Conservation (phyloP, 805 yeast genomes). For the Suhomyces sp. region DNA sequence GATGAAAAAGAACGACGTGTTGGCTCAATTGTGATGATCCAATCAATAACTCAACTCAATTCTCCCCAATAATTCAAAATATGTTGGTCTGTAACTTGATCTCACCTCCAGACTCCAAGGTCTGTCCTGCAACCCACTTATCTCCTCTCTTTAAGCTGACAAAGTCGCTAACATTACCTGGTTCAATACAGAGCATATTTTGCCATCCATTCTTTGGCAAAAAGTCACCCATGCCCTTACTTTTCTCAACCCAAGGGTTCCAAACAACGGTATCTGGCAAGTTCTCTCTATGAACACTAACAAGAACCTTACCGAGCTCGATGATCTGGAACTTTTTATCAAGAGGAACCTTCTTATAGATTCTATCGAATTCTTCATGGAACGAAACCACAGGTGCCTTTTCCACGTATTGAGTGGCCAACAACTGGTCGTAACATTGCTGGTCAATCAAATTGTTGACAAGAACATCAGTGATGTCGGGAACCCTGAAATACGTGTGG, state of each 20-base stretch:
- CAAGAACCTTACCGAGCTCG: slow-evolving; percentile 67
- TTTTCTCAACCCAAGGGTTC: slow-evolving; percentile 93
- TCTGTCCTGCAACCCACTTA: slow-evolving; percentile 74
- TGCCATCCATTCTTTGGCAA: slow-evolving; percentile 80
- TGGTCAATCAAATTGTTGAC: slow-evolving; percentile 79
- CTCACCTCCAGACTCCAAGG: slow-evolving; percentile 54
- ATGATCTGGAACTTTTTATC: slow-evolving; percentile 64
- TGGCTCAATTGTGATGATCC: too few species aligned
- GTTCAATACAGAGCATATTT: slow-evolving; percentile 92
- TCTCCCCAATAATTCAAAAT: slow-evolving; percentile 14
- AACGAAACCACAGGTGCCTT: slow-evolving; percentile 74
- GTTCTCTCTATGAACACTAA: slow-evolving; percentile 63
- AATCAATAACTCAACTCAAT: too few species aligned
- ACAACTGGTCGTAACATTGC: slow-evolving; percentile 71
- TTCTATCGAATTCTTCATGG: slow-evolving; percentile 79
- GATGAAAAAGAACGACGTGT: too few species aligned
- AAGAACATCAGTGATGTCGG: slow-evolving; percentile 73
- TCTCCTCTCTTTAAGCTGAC: slow-evolving; percentile 65
- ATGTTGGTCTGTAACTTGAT: slow-evolving; percentile 58
- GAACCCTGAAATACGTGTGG: slow-evolving; percentile 81
- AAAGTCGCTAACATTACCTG: slow-evolving; percentile 81
- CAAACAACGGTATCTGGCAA: slow-evolving; percentile 81
- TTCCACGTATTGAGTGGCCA: slow-evolving; percentile 60
- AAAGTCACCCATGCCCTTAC: slow-evolving; percentile 85
- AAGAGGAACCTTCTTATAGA: slow-evolving; percentile 63